These are phyloP conservation scores for Arachnopeziza araneosa DNA, from an alignment of 2,329 filamentous ascomycete species.

Conservation along the genomic window DNA sequence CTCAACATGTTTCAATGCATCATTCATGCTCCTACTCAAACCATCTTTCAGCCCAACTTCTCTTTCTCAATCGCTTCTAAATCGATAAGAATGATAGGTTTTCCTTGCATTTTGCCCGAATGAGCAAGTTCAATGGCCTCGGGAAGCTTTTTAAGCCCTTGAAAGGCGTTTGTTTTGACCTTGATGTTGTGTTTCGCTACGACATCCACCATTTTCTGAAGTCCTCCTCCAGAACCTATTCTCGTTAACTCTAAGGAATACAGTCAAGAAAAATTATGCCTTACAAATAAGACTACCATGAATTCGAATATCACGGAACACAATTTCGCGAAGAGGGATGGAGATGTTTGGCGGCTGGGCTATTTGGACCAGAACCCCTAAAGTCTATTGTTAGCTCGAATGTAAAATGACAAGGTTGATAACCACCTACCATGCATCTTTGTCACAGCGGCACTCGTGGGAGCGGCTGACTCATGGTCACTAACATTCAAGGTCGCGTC, in stretches of 20 bases:
- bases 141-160: conserved; percentile 46
- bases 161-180: conserved; percentile 45
- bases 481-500: conserved; percentile 48
- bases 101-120: conserved; percentile 48
- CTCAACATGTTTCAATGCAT: neutral
- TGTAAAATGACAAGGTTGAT: neutral
- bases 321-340: conserved; percentile 40
- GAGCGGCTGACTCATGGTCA: conserved; percentile 46
- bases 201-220: conserved; percentile 40
- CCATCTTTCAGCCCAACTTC: conserved; percentile 17
- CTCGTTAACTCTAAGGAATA: neutral
- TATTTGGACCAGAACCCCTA: conserved; percentile 41
- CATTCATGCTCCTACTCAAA: conserved; percentile 4
- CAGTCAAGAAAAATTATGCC: conserved; percentile 1
- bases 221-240: too few species aligned
- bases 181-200: conserved; percentile 42
- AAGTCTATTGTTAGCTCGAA: neutral
- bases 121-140: conserved; percentile 45
- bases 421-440: conserved; percentile 51
- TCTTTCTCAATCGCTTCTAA: conserved; percentile 28
- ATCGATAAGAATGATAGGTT: conserved; percentile 49
- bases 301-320: conserved; percentile 48
- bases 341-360: conserved; percentile 42
- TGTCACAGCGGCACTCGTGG: conserved; percentile 48
- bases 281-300: conserved; percentile 37